phyloP scores from a whole-genome alignment of 805 yeast genomes.

The Geotrichum ghanense region DNA sequence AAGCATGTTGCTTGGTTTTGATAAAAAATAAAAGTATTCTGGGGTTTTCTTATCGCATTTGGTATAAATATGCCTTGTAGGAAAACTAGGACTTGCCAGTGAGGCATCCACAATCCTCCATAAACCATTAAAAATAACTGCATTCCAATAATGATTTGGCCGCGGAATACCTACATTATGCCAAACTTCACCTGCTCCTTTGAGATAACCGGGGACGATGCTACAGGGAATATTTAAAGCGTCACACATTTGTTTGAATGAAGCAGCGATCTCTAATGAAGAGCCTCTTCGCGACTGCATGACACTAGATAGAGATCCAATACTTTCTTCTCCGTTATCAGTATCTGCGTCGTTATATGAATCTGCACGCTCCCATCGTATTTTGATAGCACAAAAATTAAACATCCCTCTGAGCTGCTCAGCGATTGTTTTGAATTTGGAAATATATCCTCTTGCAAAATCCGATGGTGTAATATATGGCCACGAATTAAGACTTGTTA shows the following conservation, averaged over 20 bases:
- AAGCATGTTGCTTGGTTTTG: slow-evolving; percentile 63
- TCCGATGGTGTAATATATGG: slow-evolving; percentile 40
- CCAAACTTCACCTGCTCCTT: slow-evolving; percentile 52
- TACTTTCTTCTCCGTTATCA: neutral
- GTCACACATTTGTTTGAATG: slow-evolving; percentile 62
- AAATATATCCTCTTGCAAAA: slow-evolving; percentile 42
- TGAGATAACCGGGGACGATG: slow-evolving; percentile 71
- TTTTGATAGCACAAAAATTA: slow-evolving; percentile 50
- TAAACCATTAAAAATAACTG: slow-evolving; percentile 64
- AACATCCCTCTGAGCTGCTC: slow-evolving; percentile 59
- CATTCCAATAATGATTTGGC: slow-evolving; percentile 84
- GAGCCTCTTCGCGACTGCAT: slow-evolving; percentile 41
- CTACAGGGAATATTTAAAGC: slow-evolving; percentile 64
- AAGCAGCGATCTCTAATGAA: slow-evolving; percentile 62
- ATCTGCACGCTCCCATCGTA: slow-evolving; percentile 30
- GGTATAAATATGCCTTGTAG: slow-evolving; percentile 34
- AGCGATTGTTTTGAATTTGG: slow-evolving; percentile 39
- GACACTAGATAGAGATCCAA: slow-evolving; percentile 12
- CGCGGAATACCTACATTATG: slow-evolving; percentile 19
- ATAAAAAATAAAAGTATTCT: slow-evolving; percentile 61
- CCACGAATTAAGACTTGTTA: slow-evolving; percentile 24
- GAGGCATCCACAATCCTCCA: slow-evolving; percentile 73
- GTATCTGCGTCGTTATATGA: slow-evolving; percentile 9
- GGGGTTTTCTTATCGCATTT: slow-evolving; percentile 20
- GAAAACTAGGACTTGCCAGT: slow-evolving; percentile 48